Evolutionary conservation across 306 rosid species (phyloP).

Genomic region (Myrica gale): DNA sequence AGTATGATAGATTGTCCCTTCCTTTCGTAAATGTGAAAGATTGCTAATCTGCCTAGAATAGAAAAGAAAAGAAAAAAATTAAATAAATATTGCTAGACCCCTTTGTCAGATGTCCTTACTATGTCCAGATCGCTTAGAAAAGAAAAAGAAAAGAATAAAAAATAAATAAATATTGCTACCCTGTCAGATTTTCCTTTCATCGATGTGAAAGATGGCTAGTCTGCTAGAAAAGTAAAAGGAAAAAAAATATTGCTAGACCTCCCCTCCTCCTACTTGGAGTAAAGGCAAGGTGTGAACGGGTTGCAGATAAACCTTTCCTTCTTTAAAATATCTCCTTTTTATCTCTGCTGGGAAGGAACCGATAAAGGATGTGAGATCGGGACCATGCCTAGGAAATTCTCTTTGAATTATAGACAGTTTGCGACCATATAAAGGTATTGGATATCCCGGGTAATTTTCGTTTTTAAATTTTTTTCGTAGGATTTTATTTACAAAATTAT

Average conservation of each 20-base stretch:
- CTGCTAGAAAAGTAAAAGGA: too few species aligned
- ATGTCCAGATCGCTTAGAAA: too few species aligned
- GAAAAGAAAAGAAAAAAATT: too few species aligned
- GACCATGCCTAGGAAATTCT: not conserved
- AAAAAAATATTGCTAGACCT: not conserved
- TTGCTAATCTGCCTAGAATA: too few species aligned
- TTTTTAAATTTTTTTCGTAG: too few species aligned
- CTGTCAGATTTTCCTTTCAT: too few species aligned
- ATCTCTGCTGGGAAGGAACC: constrained; percentile 1
- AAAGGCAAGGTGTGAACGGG: not conserved
- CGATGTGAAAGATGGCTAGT: not conserved
- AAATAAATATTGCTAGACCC: not conserved
- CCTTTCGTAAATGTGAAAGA: not conserved
- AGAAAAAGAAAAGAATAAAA: too few species aligned
- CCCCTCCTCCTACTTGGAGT: not conserved
- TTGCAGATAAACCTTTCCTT: not conserved
- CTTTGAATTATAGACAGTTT: constrained; percentile 18
- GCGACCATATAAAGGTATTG: not conserved
- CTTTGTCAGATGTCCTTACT: too few species aligned
- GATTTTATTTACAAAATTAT: too few species aligned
- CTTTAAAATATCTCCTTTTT: not conserved
- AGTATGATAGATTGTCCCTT: constrained; percentile 6
- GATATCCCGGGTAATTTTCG: too few species aligned
- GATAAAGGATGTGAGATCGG: not conserved
- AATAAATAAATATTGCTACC: too few species aligned